Evolutionary conservation across 495 filamentous ascomycete genomes (phyloP), one percentile per base, ranked within the genome.

Genomic region (Clohesyomyces aquaticus): DNA sequence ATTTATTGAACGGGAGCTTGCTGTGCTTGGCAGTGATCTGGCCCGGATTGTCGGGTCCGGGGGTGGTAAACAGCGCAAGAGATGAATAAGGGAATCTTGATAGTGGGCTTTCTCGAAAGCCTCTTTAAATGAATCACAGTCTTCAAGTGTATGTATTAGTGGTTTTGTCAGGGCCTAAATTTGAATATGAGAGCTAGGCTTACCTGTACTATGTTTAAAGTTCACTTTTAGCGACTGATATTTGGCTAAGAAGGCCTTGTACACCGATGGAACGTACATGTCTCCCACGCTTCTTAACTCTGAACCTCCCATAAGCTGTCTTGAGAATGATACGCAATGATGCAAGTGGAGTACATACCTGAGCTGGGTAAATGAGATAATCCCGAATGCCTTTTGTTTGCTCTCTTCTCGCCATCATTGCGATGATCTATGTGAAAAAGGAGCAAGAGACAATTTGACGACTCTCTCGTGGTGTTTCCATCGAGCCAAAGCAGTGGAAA

Each of bases 401-500:
- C 43, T n/a, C 43, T 22, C 43, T 47, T 47, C 19, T 47, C 43
- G 43, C 19, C 19, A 6, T 47, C 43, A 16, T 6, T 22, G 43
- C 43, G 12, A 11, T 11, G 8, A 6, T 28, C 25, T 23, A 28
- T 8, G 8, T 18, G 25, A 51, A 51, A 51, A 22, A 4, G 19
- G 11, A 51, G 26, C 22, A 51, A 9, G 8, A 51, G 22, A 18
- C 21, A 11, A 14, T 8, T 51, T 51, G 23, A 27, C 14, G 12
- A 14, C 22, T 51, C 48, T 27, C 18, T 51, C 48, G 8, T 51
- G 48, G 22, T 10, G 25, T 8, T 14, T 51, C 12, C 19, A 26
- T 28, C 4, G 48, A 51, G 22, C 48, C 48, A 51, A 4, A 51
- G 48, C 4, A 51, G 19, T 14, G 48, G 48, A 51, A 51, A 51